Percentiles rank a stretch among this genome's conserved stretches.
These are phyloP conservation scores for Paramecium sexaurelia DNA, from an alignment of 73 alveolate genomes.

Conservation along the genomic window DNA sequence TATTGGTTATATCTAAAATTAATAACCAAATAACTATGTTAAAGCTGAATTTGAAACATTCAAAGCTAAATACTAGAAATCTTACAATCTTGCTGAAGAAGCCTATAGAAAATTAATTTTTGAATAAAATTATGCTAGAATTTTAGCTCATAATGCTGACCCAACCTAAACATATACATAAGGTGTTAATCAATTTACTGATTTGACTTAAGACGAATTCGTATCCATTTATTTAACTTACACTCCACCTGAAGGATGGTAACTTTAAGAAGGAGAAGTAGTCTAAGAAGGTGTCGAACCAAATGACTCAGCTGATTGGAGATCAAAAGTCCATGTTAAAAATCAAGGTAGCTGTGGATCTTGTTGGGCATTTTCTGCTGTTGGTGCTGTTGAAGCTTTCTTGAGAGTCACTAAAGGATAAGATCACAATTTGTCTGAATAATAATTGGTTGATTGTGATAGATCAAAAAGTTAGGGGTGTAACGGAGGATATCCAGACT, in stretches of 20 bases:
- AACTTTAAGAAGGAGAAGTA: neutral
- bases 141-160: constrained; percentile 56
- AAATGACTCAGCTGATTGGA: constrained; percentile 74
- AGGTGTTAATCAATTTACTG: constrained; percentile 61
- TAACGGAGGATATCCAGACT: constrained; percentile 64
- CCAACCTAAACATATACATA: neutral
- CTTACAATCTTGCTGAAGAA: neutral
- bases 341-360: constrained; percentile 71
- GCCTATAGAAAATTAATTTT: neutral
- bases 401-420: neutral
- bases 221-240: constrained; percentile 51
- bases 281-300: neutral
- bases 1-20: neutral
- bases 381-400: constrained; percentile 70
- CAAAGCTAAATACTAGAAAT: neutral
- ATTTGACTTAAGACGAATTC: constrained; percentile 64
- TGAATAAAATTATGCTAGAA: neutral
- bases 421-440: constrained; percentile 54
- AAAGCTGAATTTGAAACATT: neutral
- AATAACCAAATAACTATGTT: neutral
- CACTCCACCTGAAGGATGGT: constrained; percentile 17
- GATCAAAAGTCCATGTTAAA: constrained; percentile 64
- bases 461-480: constrained; percentile 59
- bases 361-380: constrained; percentile 75
- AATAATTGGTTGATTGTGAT: constrained; percentile 72